phyloP scores from a whole-genome alignment of 257 asterid genomes.

The Ballota nigra region DNA sequence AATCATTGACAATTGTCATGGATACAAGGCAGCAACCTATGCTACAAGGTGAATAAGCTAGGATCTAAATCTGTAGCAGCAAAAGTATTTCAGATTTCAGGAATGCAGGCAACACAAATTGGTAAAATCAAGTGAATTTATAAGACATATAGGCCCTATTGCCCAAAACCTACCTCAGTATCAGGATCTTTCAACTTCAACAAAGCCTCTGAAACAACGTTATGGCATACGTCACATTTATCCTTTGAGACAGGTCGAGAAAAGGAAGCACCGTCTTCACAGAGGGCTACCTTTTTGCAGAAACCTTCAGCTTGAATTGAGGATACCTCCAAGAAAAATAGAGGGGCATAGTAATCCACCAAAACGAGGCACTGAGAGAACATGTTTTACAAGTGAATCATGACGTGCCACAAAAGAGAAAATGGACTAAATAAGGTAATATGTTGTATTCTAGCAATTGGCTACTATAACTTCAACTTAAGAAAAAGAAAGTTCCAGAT shows the following conservation, averaged over 20 bases:
- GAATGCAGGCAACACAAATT: not conserved
- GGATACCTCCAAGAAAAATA: slow-evolving; percentile 70
- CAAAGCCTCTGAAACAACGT: slow-evolving; percentile 63
- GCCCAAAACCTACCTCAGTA: slow-evolving; percentile 54
- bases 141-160: not conserved
- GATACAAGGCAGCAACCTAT: not conserved
- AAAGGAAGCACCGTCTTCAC: slow-evolving; percentile 40
- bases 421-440: not conserved
- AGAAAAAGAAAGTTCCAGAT: not conserved
- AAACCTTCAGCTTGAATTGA: slow-evolving; percentile 51
- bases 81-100: slow-evolving; percentile 1
- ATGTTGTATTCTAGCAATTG: not conserved
- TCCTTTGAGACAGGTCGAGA: slow-evolving; percentile 38
- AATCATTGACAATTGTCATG: not conserved
- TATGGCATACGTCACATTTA: slow-evolving; percentile 75
- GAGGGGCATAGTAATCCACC: slow-evolving; percentile 90
- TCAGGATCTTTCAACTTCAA: slow-evolving; percentile 85
- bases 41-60: not conserved
- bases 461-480: slow-evolving; percentile 6
- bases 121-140: not conserved
- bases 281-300: slow-evolving; percentile 65
- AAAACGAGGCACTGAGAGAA: slow-evolving; percentile 65
- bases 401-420: slow-evolving; percentile 11
- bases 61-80: not conserved
- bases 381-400: slow-evolving; percentile 9